A percentile compares a stretch with the other conserved stretches of the same genome.
phyloP scores from a whole-genome alignment of 2,329 filamentous ascomycete species.

The Aspergillus arachidicola region DNA sequence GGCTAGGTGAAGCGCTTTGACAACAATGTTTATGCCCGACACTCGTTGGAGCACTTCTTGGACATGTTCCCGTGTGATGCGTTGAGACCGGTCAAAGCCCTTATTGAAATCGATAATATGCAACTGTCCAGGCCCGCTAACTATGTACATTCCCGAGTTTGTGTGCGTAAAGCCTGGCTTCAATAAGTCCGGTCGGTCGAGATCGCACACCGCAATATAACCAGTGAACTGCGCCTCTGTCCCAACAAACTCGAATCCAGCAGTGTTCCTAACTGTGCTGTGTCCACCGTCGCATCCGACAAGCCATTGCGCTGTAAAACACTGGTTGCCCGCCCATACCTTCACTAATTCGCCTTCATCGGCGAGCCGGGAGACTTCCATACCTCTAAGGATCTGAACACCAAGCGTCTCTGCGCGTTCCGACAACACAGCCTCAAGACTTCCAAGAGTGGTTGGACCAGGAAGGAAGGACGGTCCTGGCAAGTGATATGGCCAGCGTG shows the following conservation, averaged over 20 bases:
- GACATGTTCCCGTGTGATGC: neutral
- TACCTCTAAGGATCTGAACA: neutral
- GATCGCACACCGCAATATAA: neutral
- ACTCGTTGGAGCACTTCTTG: neutral
- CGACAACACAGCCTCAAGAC: neutral
- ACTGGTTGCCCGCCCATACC: neutral
- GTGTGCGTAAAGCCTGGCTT: neutral
- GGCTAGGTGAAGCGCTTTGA: neutral
- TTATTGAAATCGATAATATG: neutral
- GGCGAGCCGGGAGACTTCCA: neutral
- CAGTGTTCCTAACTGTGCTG: neutral
- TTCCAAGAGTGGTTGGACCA: neutral
- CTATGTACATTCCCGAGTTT: neutral
- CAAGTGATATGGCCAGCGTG: neutral
- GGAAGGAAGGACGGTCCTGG: neutral
- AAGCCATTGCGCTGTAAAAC: neutral
- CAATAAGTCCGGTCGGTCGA: neutral
- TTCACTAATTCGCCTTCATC: neutral
- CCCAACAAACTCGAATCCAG: neutral
- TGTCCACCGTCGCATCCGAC: neutral
- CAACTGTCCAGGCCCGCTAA: neutral
- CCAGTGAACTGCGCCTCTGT: neutral
- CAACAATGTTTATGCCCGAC: neutral
- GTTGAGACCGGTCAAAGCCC: neutral
- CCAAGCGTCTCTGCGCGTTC: neutral